Evolutionary conservation across 129 eudicot species (phyloP).

Genomic region (Helichrysum umbraculigerum): DNA sequence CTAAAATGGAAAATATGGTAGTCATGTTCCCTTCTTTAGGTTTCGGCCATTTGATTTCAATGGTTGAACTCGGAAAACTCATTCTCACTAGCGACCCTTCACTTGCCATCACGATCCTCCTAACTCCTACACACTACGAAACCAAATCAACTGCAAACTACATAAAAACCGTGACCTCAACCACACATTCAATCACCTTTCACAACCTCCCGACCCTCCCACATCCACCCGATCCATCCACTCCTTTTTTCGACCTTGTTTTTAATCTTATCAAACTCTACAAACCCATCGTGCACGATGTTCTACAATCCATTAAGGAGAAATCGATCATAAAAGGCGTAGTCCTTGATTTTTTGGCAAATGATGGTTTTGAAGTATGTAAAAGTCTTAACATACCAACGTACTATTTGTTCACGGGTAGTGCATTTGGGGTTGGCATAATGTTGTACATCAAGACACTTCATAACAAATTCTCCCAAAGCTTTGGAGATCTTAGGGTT

Average conservation of each 20-base stretch:
- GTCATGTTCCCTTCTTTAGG: constrained; percentile 28
- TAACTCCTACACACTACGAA: constrained; percentile 20
- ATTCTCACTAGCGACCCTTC: constrained; percentile 24
- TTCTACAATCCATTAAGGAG: too few species aligned
- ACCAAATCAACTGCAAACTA: constrained; percentile 38
- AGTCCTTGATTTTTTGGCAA: too few species aligned
- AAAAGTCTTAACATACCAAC: constrained; percentile 1
- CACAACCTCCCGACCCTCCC: constrained; percentile 30
- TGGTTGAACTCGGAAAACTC: constrained; percentile 49
- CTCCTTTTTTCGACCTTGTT: neutral
- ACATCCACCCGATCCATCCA: constrained; percentile 11
- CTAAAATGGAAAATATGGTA: constrained; percentile 5
- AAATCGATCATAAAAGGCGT: too few species aligned
- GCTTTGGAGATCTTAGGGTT: constrained; percentile 7
- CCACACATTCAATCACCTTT: constrained; percentile 43
- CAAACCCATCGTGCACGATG: too few species aligned
- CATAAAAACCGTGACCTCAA: constrained; percentile 28
- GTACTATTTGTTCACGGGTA: constrained; percentile 15
- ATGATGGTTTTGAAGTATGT: too few species aligned
- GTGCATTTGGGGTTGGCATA: neutral
- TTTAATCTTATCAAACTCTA: neutral
- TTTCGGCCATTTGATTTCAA: constrained; percentile 42
- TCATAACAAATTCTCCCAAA: neutral
- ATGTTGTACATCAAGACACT: constrained; percentile 3
- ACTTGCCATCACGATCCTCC: constrained; percentile 31